A percentile compares a stretch with the other conserved stretches of the same genome.
Evolutionary conservation across 2,329 filamentous ascomycete species (phyloP).

Genomic region (Shiraia sp.): DNA sequence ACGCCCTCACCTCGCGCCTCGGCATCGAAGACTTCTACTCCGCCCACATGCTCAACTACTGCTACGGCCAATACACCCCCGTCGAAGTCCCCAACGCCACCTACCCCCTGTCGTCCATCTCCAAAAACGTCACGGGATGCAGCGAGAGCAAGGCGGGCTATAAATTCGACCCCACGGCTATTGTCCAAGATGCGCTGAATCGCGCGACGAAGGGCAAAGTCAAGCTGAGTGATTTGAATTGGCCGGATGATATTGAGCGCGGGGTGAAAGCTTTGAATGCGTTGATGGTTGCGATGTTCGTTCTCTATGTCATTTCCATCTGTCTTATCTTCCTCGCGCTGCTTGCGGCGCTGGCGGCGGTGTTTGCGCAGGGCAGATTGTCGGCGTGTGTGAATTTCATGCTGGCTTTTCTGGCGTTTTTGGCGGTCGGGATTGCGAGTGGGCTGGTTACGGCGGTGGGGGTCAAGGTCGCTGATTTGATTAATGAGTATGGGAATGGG

Average conservation of each 20-base stretch:
- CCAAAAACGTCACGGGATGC: slow-evolving; percentile 59
- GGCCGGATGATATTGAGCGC: slow-evolving; percentile 60
- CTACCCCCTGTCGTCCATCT: slow-evolving; percentile 45
- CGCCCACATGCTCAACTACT: slow-evolving; percentile 64
- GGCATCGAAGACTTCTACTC: slow-evolving; percentile 65
- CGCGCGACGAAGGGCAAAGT: slow-evolving; percentile 46
- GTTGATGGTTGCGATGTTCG: slow-evolving; percentile 57
- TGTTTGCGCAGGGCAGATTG: slow-evolving; percentile 52
- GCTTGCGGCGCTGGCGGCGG: slow-evolving; percentile 49
- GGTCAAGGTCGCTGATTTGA: slow-evolving; percentile 55
- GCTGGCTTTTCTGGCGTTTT: slow-evolving; percentile 24
- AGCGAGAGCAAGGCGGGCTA: slow-evolving; percentile 58
- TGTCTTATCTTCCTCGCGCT: slow-evolving; percentile 57
- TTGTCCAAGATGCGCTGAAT: slow-evolving; percentile 55
- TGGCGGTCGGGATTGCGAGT: slow-evolving; percentile 70
- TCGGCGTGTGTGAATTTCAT: slow-evolving; percentile 56
- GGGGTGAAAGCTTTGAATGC: slow-evolving; percentile 57
- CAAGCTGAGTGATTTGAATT: slow-evolving; percentile 57
- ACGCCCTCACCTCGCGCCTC: slow-evolving; percentile 51
- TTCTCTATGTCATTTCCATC: slow-evolving; percentile 64
- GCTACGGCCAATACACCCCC: slow-evolving; percentile 55
- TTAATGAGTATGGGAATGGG: slow-evolving; percentile 58
- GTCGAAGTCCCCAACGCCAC: slow-evolving; percentile 49
- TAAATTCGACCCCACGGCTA: slow-evolving; percentile 59
- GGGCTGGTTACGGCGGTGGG: slow-evolving; percentile 71